Percentiles rank a stretch among this genome's conserved stretches.
Conservation (phyloP, 106 monocot genomes). For the Acorus calamus region DNA sequence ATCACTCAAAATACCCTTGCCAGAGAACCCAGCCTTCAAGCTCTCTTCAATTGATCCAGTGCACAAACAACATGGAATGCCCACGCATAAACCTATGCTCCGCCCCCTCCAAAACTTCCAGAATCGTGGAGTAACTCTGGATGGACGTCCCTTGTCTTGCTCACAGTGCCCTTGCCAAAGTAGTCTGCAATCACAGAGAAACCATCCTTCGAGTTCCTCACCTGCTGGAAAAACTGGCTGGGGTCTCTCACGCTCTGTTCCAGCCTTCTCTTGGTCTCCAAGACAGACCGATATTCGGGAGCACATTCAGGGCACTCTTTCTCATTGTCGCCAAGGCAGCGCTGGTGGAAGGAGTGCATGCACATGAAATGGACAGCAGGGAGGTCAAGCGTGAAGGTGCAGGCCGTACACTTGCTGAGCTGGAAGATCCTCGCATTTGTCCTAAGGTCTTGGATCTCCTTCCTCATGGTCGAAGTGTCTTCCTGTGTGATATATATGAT, state of each 20-base stretch:
- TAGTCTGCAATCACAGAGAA: constrained; percentile 92
- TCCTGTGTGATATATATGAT: constrained; percentile 34
- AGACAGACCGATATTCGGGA: constrained; percentile 58
- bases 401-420: constrained; percentile 90
- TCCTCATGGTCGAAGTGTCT: constrained; percentile 66
- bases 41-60: too few species aligned
- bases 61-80: too few species aligned
- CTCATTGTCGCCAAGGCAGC: constrained; percentile 94
- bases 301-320: constrained; percentile 92
- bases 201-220: constrained; percentile 79
- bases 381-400: constrained; percentile 92
- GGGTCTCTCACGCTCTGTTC: constrained; percentile 74
- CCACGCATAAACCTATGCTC: too few species aligned
- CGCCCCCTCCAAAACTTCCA: too few species aligned
- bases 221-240: constrained; percentile 55
- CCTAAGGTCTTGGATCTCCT: constrained; percentile 80
- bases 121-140: too few species aligned
- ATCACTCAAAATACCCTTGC: too few species aligned
- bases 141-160: constrained; percentile 36
- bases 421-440: constrained; percentile 91
- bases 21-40: too few species aligned
- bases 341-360: constrained; percentile 97
- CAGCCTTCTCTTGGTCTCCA: constrained; percentile 53
- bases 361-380: constrained; percentile 98
- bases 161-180: constrained; percentile 84